Percentiles rank a stretch among this genome's conserved stretches.
These are phyloP conservation scores for Diplogelasinospora grovesii DNA, from an alignment of 495 filamentous ascomycete species.

Conservation along the genomic window DNA sequence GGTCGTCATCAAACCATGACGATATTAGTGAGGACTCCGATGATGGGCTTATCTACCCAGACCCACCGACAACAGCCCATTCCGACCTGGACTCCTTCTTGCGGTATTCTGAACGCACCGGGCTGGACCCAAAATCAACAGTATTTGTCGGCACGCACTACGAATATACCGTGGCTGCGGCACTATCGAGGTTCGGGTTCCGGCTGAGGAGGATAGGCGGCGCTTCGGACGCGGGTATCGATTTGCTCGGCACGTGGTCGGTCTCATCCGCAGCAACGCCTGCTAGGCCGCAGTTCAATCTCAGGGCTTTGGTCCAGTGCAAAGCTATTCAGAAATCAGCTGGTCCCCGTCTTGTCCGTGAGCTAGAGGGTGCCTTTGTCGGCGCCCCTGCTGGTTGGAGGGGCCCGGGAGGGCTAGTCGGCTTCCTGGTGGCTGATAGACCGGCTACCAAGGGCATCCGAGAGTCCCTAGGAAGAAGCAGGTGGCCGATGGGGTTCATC, in stretches of 20 bases:
- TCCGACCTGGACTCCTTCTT: constrained; percentile 64
- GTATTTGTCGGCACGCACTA: constrained; percentile 60
- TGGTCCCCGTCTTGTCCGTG: constrained; percentile 64
- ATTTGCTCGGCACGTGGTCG: constrained; percentile 76
- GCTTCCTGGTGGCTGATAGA: constrained; percentile 49
- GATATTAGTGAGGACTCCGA: not conserved
- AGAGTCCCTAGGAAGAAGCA: constrained; percentile 59
- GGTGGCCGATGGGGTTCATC: constrained; percentile 57
- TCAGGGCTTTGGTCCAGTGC: constrained; percentile 74
- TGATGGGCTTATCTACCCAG: constrained; percentile 37
- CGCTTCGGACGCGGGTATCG: constrained; percentile 69
- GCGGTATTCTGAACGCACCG: constrained; percentile 55
- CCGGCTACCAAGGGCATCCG: constrained; percentile 49
- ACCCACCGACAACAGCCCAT: constrained; percentile 48
- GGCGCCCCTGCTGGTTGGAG: constrained; percentile 65
- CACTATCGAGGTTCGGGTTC: constrained; percentile 59
- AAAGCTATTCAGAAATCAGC: constrained; percentile 58
- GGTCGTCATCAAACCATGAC: not conserved
- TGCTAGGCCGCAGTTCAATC: constrained; percentile 24
- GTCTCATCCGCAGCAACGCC: constrained; percentile 36
- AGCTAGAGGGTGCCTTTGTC: constrained; percentile 76
- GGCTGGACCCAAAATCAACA: constrained; percentile 42
- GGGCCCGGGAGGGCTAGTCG: constrained; percentile 50
- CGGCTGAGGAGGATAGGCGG: constrained; percentile 66
- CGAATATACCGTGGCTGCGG: constrained; percentile 64